Evolutionary conservation across 169 alveolate genomes (phyloP).

Genomic region (Plasmodium relictum): DNA sequence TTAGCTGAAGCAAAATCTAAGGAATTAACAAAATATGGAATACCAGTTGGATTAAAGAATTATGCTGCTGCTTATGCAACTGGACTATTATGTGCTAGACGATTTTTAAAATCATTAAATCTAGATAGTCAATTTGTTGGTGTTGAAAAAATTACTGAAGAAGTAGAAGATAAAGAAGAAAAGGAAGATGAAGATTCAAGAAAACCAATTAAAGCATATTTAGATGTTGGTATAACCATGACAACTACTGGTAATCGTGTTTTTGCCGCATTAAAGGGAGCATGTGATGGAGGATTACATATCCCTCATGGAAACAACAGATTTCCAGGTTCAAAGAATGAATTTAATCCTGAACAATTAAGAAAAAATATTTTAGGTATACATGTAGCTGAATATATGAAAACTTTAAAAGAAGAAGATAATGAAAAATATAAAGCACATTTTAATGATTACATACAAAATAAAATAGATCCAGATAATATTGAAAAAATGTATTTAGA

Average conservation of each 20-base stretch:
- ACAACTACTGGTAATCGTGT: constrained; percentile 99
- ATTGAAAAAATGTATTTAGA: constrained; percentile 97
- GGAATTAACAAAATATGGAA: constrained; percentile 98
- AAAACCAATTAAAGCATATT: constrained; percentile 99
- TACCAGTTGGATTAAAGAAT: constrained; percentile 98
- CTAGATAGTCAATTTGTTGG: constrained; percentile 95
- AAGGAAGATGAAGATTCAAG: constrained; percentile 94
- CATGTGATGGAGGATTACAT: constrained; percentile 99
- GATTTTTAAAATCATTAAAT: constrained; percentile 95
- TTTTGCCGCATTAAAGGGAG: constrained; percentile 99
- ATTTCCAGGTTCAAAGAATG: constrained; percentile 98
- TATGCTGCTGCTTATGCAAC: constrained; percentile 99
- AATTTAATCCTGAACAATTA: constrained; percentile 98
- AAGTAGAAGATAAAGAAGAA: constrained; percentile 93
- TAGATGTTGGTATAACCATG: constrained; percentile 99
- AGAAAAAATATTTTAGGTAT: constrained; percentile 98
- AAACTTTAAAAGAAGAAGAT: constrained; percentile 96
- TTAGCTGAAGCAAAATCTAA: constrained; percentile 97
- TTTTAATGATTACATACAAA: constrained; percentile 96
- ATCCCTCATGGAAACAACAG: constrained; percentile 99
- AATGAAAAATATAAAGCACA: constrained; percentile 96
- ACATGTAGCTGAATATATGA: constrained; percentile 98
- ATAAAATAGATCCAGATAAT: constrained; percentile 94
- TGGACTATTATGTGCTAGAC: constrained; percentile 97
- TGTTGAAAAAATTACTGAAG: constrained; percentile 93